Base-by-base conservation (phyloP, 805 yeast genomes). In the Wickerhamomyces chaumierensis region DNA sequence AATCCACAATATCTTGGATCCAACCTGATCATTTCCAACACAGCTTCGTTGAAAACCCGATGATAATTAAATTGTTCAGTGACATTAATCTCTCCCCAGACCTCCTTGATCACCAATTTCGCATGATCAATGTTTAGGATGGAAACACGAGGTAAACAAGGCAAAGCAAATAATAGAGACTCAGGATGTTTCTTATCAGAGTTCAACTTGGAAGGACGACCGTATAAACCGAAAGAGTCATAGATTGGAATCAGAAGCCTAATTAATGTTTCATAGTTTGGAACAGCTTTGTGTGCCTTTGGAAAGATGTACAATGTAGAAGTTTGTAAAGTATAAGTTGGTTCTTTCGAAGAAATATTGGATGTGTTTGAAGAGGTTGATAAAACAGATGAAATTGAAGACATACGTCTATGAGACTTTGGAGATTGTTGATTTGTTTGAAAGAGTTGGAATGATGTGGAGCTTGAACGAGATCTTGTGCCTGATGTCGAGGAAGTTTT, bases 151-250 rank as follows among this genome's bases (percentile, higher is more conserved):
- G 94, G 94, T 49, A 83, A 65, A 18, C 77, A 73, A 5, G 94
- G 94, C 42, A 82, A 63, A 0, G 80, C 90, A 61, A 80, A 82
- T 27, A 82, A 60, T 49, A 82, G 54, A 2, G 85, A 77, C 2
- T 62, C 49, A 16, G 62, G 57, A 47, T 78, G 73, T 14, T 60
- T 61, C 56, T 79, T 77, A 47, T 71, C 70, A 17, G 84, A 72
- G 40, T 68, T 63, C 45, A 82, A 66, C 46, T 68, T 75, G 33
- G 65, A 62, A 1, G 94, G 92, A 47, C 92, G 66, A 8, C 94
- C 94, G 50, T 82, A 82, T 35, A 82, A 56, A 51, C 69, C 71
- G 59, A 81, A 82, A 3, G 80, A 66, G 53, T 82, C 84, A 63
- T 78, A 70, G 16, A 81, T 64, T 35, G 86, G 90, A 25, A 82